Evolutionary conservation across 495 filamentous ascomycete species (phyloP).

Genomic region (Neurospora tetrasperma): DNA sequence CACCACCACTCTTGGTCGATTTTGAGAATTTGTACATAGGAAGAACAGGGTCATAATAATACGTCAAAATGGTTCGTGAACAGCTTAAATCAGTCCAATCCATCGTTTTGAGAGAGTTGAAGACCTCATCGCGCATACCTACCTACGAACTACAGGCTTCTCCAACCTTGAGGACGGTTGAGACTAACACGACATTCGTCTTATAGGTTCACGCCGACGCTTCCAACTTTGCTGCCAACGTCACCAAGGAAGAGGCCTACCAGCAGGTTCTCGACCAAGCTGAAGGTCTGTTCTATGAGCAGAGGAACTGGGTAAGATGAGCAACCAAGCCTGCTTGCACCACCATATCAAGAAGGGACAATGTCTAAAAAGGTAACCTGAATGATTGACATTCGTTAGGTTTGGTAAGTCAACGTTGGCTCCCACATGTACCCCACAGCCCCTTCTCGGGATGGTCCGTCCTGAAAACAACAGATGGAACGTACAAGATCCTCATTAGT

Average conservation of each 20-base stretch:
- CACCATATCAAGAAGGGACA: background rate
- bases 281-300: slow-evolving; percentile 59
- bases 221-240: slow-evolving; percentile 55
- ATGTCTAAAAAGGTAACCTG: slow-evolving; percentile 1
- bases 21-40: background rate
- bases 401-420: slow-evolving; percentile 38
- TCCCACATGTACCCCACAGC: background rate
- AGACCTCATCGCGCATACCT: background rate
- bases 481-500: background rate
- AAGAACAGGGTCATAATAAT: background rate
- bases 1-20: background rate
- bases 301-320: slow-evolving; percentile 72
- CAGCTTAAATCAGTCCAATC: background rate
- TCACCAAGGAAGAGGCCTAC: slow-evolving; percentile 69
- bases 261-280: slow-evolving; percentile 62
- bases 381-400: slow-evolving; percentile 27
- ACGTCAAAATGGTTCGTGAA: background rate
- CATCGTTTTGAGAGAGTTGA: background rate
- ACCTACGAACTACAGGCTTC: background rate
- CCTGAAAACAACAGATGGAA: background rate
- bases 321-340: background rate
- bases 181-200: background rate
- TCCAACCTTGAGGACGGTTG: background rate
- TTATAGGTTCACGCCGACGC: slow-evolving; percentile 77
- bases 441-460: background rate